Conservation (phyloP, 345 rosid species). For the Gossypium ekmanianum region DNA sequence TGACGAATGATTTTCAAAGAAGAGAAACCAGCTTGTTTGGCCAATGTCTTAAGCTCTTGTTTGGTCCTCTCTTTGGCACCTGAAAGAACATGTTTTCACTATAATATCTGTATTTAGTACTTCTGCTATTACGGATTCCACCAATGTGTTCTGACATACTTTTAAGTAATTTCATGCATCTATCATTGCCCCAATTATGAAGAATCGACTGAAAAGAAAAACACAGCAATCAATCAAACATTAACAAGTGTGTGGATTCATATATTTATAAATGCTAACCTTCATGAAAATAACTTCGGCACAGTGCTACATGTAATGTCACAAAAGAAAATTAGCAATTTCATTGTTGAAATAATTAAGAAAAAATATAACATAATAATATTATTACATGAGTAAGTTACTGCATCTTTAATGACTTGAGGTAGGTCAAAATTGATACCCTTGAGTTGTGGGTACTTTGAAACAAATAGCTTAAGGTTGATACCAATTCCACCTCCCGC, state of each 20-base stretch:
- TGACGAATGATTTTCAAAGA: conserved; percentile 15
- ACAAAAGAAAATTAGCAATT: neutral
- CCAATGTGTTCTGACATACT: conserved; percentile 25
- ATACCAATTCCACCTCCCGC: conserved; percentile 38
- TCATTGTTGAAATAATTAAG: no score
- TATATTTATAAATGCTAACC: conserved; percentile 11
- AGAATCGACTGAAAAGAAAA: conserved; percentile 21
- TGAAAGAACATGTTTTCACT: neutral
- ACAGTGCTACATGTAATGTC: conserved; percentile 20
- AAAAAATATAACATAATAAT: no score
- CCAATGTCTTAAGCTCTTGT: conserved; percentile 27
- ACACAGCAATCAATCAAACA: neutral
- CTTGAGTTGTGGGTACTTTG: conserved; percentile 39
- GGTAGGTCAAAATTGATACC: conserved; percentile 52
- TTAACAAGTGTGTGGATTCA: neutral
- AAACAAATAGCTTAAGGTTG: conserved; percentile 25
- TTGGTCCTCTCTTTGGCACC: conserved; percentile 36
- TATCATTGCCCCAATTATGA: conserved; percentile 37
- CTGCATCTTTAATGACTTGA: conserved; percentile 23
- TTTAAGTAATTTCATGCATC: conserved; percentile 31
- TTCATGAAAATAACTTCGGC: conserved; percentile 45
- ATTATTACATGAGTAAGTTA: conserved; percentile 29
- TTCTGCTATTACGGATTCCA: conserved; percentile 24
- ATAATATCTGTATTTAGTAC: conserved; percentile 4
- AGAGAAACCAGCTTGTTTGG: conserved; percentile 26